phyloP scores from a whole-genome alignment of 2,329 filamentous ascomycete species.

The Aspergillus sp. region DNA sequence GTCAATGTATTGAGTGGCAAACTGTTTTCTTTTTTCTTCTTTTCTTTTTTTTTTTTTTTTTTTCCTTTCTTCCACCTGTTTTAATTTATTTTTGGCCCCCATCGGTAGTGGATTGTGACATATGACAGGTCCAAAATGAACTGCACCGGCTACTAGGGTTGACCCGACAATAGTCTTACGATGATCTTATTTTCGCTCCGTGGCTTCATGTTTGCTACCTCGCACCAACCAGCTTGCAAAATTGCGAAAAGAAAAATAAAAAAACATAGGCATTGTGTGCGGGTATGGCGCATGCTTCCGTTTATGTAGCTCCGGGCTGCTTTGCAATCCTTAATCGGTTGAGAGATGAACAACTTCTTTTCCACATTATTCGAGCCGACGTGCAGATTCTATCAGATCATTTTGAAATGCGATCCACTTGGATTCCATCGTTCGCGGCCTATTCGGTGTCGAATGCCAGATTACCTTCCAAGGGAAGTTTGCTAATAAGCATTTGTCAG shows the following conservation, averaged over 20 bases:
- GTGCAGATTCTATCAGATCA: not conserved
- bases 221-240: not conserved
- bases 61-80: not conserved
- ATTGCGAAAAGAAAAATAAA: too few relatives aligned
- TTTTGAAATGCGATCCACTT: not conserved
- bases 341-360: not conserved
- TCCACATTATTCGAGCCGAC: not conserved
- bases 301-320: not conserved
- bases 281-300: slow-evolving; percentile 1
- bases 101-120: not conserved
- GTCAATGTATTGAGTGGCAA: not conserved
- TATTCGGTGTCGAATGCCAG: not conserved
- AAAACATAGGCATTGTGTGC: not conserved
- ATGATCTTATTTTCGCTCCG: not conserved
- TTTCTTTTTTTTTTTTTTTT: not conserved
- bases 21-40: not conserved
- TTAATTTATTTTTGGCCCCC: not conserved
- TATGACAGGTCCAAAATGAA: not conserved
- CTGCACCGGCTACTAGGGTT: not conserved
- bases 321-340: slow-evolving; percentile 2
- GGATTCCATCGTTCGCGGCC: not conserved
- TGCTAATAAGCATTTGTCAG: not conserved
- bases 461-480: not conserved
- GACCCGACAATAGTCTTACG: not conserved
- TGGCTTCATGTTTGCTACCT: not conserved